phyloP scores from a whole-genome alignment of 2,329 filamentous ascomycete genomes.

The Pseudopyricularia cyperi region DNA sequence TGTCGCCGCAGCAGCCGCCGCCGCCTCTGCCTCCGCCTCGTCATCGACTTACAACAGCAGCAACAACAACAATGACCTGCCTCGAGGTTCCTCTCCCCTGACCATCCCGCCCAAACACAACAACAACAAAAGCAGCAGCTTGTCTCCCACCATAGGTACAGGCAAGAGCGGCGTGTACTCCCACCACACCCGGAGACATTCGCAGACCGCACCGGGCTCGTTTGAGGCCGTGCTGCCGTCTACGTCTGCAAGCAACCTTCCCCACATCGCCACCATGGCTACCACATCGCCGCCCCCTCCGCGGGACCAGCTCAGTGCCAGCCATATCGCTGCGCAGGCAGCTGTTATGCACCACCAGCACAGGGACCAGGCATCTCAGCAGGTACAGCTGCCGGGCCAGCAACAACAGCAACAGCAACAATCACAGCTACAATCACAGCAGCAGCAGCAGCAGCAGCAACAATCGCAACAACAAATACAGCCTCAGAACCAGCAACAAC shows the following conservation, averaged over 20 bases:
- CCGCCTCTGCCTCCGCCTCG: slow-evolving; percentile 5
- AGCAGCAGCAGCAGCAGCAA: slow-evolving; percentile 40
- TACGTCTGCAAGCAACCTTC: slow-evolving; percentile 40
- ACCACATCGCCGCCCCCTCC: slow-evolving; percentile 13
- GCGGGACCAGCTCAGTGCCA: slow-evolving; percentile 39
- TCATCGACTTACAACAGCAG: background rate
- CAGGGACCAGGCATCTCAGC: slow-evolving; percentile 36
- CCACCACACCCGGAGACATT: slow-evolving; percentile 49
- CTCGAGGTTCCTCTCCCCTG: slow-evolving; percentile 1
- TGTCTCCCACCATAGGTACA: slow-evolving; percentile 13
- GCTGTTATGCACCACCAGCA: slow-evolving; percentile 56
- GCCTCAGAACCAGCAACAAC: too few species aligned
- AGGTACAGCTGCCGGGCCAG: slow-evolving; percentile 29
- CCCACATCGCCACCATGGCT: slow-evolving; percentile 29
- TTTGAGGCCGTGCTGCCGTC: slow-evolving; percentile 64
- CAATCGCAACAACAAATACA: slow-evolving; percentile 42
- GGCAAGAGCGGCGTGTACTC: slow-evolving; percentile 15
- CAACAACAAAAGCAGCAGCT: slow-evolving; percentile 8
- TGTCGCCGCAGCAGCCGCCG: slow-evolving; percentile 9
- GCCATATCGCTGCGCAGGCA: slow-evolving; percentile 68
- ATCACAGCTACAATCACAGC: slow-evolving; percentile 46
- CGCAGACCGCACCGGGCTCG: slow-evolving; percentile 55
- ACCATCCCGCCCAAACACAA: slow-evolving; percentile 12
- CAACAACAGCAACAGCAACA: slow-evolving; percentile 33
- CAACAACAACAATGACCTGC: too few species aligned